Evolutionary conservation across 805 yeast genomes (phyloP), one percentile per base, ranked within the genome.

Genomic region (Lipomyces lipofer): DNA sequence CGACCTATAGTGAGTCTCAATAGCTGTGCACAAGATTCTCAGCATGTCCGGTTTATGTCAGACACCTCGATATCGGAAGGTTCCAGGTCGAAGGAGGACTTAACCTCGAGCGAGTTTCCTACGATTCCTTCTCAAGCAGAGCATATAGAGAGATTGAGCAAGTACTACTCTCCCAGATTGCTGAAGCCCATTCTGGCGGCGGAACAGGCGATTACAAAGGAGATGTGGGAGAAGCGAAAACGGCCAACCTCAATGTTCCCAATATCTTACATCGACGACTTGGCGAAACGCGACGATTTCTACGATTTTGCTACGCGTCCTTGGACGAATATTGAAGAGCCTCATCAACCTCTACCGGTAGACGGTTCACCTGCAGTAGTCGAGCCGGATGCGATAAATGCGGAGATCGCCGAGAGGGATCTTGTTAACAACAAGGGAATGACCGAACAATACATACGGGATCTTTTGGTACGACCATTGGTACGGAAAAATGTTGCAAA

Each of bases 171-270:
- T 7, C 88, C 90, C 29, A 86, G 84, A 54, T 77, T 91, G 47
- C 79, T 92, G 59, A 87, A 88, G 67, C 81, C 95, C 49, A 88
- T 94, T 62, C 76, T 86, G 63, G 77, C 85, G 43, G 88, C 97
- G 0, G 97, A 92, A 72, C 75, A 85, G 4, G 77, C 80, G 17
- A 82, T 90, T 48, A 75, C 81, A 8, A 92, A 95, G 17, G 74
- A 79, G 46, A 79, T 84, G 59, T 81, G 82, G 73, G 67, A 69
- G 3, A 65, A 71, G 44, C 76, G 77, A 48, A 75, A 72, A 54
- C 69, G 73, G 47, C 71, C 75, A 22, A 71, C 73, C 6, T 72
- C 73, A 28, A 77, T 75, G 59, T 88, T 88, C 68, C 84, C 88
- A 0, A 94, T 96, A 4, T 78, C 81, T 43, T 81, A 81, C 62